Percentiles rank a stretch among this genome's conserved stretches.
These are phyloP conservation scores for Dictyostelium capitatum DNA, from an alignment of 78 protist species.

Conservation along the genomic window DNA sequence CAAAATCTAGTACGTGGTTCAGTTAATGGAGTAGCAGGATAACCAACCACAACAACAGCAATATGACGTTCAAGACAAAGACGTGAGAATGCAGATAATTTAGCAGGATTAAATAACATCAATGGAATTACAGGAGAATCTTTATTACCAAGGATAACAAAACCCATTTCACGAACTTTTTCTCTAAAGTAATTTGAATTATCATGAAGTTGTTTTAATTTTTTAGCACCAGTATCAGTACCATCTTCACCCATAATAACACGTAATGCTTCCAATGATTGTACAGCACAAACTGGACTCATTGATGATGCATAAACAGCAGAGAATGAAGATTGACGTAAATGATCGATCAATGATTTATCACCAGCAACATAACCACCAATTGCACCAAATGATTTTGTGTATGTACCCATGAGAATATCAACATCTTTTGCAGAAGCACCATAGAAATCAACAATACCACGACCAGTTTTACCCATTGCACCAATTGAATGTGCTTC, in stretches of 20 bases:
- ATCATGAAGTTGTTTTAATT: slow-evolving; percentile 83
- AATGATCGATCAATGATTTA: slow-evolving; percentile 71
- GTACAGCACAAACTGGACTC: slow-evolving; percentile 92
- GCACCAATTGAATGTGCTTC: slow-evolving; percentile 99
- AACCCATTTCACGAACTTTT: slow-evolving; percentile 81
- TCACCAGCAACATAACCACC: slow-evolving; percentile 98
- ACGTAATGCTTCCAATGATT: slow-evolving; percentile 35
- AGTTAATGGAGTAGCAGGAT: slow-evolving; percentile 98
- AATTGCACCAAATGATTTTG: slow-evolving; percentile 97
- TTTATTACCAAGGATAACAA: slow-evolving; percentile 88
- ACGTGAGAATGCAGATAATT: slow-evolving; percentile 91
- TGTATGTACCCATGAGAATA: slow-evolving; percentile 99
- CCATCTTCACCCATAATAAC: slow-evolving; percentile 85
- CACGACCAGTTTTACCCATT: slow-evolving; percentile 97
- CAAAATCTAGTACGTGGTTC: slow-evolving; percentile 97
- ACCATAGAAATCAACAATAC: slow-evolving; percentile 94
- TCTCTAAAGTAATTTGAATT: slow-evolving; percentile 92
- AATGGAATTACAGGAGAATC: slow-evolving; percentile 98
- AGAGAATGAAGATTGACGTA: slow-evolving; percentile 28
- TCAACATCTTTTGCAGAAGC: slow-evolving; percentile 95
- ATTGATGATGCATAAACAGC: slow-evolving; percentile 90
- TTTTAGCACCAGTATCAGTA: slow-evolving; percentile 70
- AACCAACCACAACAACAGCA: slow-evolving; percentile 99
- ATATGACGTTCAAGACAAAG: slow-evolving; percentile 87
- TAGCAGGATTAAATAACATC: slow-evolving; percentile 96